Conservation (phyloP, 345 rosid genomes). For the Salix viminalis region DNA sequence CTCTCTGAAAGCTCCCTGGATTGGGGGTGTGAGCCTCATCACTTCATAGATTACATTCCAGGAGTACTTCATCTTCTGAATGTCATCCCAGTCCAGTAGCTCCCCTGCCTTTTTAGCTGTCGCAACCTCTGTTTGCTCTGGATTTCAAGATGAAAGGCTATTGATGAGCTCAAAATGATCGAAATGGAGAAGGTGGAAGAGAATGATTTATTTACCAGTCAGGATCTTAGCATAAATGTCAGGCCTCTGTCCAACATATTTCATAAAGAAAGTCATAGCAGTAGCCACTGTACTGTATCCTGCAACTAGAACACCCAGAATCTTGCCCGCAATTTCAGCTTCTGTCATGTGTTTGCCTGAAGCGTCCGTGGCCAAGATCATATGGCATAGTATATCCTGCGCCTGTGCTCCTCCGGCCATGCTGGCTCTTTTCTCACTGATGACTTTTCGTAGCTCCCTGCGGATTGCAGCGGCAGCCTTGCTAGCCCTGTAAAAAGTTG, state of each 20-base stretch:
- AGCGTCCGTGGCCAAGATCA: slow-evolving; percentile 38
- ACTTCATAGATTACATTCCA: slow-evolving; percentile 46
- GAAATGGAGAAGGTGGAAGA: neutral
- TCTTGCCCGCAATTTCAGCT: slow-evolving; percentile 47
- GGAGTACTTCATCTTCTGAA: slow-evolving; percentile 49
- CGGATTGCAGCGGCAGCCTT: slow-evolving; percentile 32
- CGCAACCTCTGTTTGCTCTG: slow-evolving; percentile 41
- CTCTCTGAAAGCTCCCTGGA: slow-evolving; percentile 53
- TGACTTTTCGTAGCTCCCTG: slow-evolving; percentile 29
- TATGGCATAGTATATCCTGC: slow-evolving; percentile 36
- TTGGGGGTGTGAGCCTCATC: slow-evolving; percentile 49
- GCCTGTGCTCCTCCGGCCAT: slow-evolving; percentile 24
- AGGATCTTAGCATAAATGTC: slow-evolving; percentile 37
- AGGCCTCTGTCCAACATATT: slow-evolving; percentile 50
- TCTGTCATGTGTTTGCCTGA: slow-evolving; percentile 43
- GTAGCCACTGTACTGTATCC: slow-evolving; percentile 56
- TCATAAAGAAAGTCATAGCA: slow-evolving; percentile 55
- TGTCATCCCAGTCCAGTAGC: slow-evolving; percentile 40
- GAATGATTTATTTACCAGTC: slow-evolving; percentile 23
- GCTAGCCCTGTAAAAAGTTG: slow-evolving; percentile 34
- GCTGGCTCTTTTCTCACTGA: slow-evolving; percentile 37
- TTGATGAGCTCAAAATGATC: neutral
- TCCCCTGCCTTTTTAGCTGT: slow-evolving; percentile 31
- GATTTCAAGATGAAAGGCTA: neutral
- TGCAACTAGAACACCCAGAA: slow-evolving; percentile 53